These are phyloP conservation scores for Alternaria triticina DNA, from an alignment of 2,329 filamentous ascomycete genomes.

Conservation along the genomic window DNA sequence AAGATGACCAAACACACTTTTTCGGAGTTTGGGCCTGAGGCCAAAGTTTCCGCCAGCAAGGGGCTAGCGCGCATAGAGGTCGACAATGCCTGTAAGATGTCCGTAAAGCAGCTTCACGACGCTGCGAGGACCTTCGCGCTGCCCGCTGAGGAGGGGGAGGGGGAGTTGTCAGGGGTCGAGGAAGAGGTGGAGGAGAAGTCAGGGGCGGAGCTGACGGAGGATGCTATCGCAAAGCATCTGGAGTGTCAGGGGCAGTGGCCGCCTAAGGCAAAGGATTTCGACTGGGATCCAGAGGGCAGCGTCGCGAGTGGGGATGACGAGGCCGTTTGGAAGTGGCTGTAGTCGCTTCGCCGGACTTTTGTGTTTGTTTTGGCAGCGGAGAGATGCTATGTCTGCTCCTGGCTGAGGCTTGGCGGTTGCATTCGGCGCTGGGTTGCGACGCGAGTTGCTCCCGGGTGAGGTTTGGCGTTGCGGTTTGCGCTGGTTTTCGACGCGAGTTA, in stretches of 20 bases:
- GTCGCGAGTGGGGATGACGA: background rate
- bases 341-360: background rate
- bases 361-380: background rate
- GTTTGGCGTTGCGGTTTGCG: background rate
- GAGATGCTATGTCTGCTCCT: background rate
- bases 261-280: background rate
- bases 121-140: background rate
- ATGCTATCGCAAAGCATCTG: constrained; percentile 2
- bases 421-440: background rate
- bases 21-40: constrained; percentile 10
- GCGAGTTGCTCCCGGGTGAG: background rate
- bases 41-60: constrained; percentile 4
- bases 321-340: constrained; percentile 1
- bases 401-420: background rate
- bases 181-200: constrained; percentile 1
- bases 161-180: background rate
- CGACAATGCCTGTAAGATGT: background rate
- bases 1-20: background rate
- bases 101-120: background rate
- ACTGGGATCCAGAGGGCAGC: constrained; percentile 4
- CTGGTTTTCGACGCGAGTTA: background rate
- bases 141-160: background rate
- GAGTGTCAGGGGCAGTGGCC: background rate
- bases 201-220: constrained; percentile 13
- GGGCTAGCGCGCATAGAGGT: constrained; percentile 2